These are phyloP conservation scores for Nectriaceae sp. DNA, from an alignment of 2,329 filamentous ascomycete species.

Conservation along the genomic window DNA sequence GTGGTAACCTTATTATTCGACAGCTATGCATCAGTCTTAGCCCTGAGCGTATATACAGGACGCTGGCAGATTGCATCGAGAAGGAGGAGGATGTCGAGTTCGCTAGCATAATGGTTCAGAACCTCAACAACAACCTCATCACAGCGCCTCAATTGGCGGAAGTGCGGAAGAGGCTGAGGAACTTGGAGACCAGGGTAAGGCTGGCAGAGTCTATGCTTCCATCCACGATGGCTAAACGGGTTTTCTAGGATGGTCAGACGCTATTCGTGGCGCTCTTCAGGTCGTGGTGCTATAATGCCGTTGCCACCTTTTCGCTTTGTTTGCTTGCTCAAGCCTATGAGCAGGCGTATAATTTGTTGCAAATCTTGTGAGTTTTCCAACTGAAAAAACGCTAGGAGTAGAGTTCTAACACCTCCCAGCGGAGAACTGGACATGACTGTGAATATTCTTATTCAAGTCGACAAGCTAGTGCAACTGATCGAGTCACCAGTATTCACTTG, in stretches of 20 bases:
- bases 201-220: neutral
- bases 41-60: constrained; percentile 93
- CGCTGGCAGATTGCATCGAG: constrained; percentile 92
- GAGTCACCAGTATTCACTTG: constrained; percentile 98
- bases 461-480: constrained; percentile 94
- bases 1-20: constrained; percentile 94
- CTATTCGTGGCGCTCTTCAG: constrained; percentile 94
- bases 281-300: constrained; percentile 98
- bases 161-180: constrained; percentile 84
- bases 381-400: neutral
- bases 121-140: constrained; percentile 98
- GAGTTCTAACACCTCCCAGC: constrained; percentile 45
- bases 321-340: constrained; percentile 96
- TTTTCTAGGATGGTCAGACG: constrained; percentile 77
- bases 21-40: constrained; percentile 92
- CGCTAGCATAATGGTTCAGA: constrained; percentile 99
- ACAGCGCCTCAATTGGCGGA: constrained; percentile 94
- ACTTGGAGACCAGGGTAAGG: constrained; percentile 78
- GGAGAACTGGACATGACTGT: constrained; percentile 98
- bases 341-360: constrained; percentile 92
- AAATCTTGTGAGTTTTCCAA: constrained; percentile 74
- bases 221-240: constrained; percentile 8
- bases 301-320: constrained; percentile 95
- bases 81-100: constrained; percentile 98
- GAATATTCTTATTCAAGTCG: constrained; percentile 97